Percentiles rank a stretch among this genome's conserved stretches.
Conservation (phyloP, 495 filamentous ascomycete species). For the Aspergillus nanangensis region DNA sequence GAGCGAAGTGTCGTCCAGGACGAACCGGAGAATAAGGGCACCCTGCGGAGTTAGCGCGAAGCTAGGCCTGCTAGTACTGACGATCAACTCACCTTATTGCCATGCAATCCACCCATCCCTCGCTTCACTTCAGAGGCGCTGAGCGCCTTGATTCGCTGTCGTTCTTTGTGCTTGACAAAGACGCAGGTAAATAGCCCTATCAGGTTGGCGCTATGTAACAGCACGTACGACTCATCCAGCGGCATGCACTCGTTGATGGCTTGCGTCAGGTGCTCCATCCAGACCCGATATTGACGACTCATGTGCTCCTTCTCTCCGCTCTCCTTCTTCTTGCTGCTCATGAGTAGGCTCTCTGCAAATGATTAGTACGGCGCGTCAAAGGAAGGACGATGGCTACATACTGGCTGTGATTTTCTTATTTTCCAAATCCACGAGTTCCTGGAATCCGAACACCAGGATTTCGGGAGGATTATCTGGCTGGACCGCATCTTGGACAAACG, state of each 20-base stretch:
- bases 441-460: slow-evolving; percentile 93
- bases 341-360: slow-evolving; percentile 56
- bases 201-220: slow-evolving; percentile 83
- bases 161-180: slow-evolving; percentile 79
- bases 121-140: slow-evolving; percentile 83
- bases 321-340: slow-evolving; percentile 79
- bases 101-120: slow-evolving; percentile 88
- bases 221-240: slow-evolving; percentile 69
- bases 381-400: slow-evolving; percentile 31
- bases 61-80: no score
- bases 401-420: slow-evolving; percentile 97
- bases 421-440: slow-evolving; percentile 94
- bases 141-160: slow-evolving; percentile 69
- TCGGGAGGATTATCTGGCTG: slow-evolving; percentile 72
- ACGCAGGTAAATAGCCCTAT: slow-evolving; percentile 95
- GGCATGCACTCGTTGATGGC: slow-evolving; percentile 81
- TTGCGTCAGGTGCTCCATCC: slow-evolving; percentile 82
- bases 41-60: slow-evolving; percentile 45
- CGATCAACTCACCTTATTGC: slow-evolving; percentile 68
- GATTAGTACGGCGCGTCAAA: slow-evolving; percentile 16
- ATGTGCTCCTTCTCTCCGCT: slow-evolving; percentile 85
- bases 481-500: slow-evolving; percentile 74
- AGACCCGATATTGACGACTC: slow-evolving; percentile 95
- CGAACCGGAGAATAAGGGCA: slow-evolving; percentile 84
- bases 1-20: slow-evolving; percentile 85